Percentiles rank a stretch among this genome's conserved stretches.
Evolutionary conservation across 768 basidiomycete genomes (phyloP).

Genomic region (Chalciporus chontae): DNA sequence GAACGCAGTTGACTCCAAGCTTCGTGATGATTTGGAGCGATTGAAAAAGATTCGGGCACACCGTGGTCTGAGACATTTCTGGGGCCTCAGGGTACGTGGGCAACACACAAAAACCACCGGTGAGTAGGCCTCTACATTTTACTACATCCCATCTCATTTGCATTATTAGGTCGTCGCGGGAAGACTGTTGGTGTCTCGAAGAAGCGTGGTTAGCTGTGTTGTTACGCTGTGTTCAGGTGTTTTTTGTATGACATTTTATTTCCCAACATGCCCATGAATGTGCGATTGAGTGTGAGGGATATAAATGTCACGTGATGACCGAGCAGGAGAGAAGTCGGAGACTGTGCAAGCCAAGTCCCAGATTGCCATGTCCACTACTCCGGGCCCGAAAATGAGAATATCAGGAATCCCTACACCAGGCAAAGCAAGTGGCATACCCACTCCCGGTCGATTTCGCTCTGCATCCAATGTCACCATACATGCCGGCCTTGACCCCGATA

Average conservation of each 20-base stretch:
- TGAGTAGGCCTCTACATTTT: constrained; percentile 29
- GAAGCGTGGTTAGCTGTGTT: constrained; percentile 57
- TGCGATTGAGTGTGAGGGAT: too few species aligned
- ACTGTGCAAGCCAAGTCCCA: neutral
- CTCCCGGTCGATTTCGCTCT: constrained; percentile 69
- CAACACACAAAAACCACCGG: constrained; percentile 99
- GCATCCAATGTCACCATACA: constrained; percentile 47
- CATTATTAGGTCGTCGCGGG: constrained; percentile 74
- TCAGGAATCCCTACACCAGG: constrained; percentile 49
- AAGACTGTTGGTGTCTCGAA: constrained; percentile 97
- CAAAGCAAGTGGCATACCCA: constrained; percentile 53
- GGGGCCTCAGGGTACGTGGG: constrained; percentile 94
- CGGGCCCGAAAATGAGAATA: constrained; percentile 37
- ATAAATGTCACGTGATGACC: neutral
- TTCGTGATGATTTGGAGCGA: constrained; percentile 96
- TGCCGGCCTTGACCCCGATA: constrained; percentile 36
- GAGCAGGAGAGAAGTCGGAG: too few species aligned
- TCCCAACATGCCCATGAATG: too few species aligned
- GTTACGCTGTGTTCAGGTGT: neutral
- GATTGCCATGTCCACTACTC: constrained; percentile 40
- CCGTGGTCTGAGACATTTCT: constrained; percentile 88
- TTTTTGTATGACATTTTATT: constrained; percentile 7
- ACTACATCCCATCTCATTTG: neutral
- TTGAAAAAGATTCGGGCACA: constrained; percentile 99
- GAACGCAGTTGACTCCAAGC: constrained; percentile 95